Evolutionary conservation across 257 asterid species (phyloP).

Genomic region (Mentha longifolia): DNA sequence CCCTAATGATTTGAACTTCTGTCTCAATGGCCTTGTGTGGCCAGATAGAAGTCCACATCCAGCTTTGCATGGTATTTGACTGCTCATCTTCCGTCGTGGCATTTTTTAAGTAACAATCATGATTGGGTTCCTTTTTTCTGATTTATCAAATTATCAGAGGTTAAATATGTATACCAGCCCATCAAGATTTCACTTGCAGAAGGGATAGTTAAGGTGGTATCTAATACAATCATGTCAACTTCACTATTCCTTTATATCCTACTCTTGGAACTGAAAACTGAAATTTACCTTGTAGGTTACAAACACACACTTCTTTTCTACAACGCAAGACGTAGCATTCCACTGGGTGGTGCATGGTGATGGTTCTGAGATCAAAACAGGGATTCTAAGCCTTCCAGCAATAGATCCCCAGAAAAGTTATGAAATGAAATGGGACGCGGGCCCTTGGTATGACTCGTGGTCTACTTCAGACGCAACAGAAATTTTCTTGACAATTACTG

Average conservation of each 20-base stretch:
- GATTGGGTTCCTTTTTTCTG: background rate
- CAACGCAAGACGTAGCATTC: conserved; percentile 75
- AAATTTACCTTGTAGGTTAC: conserved; percentile 59
- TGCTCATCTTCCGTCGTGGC: conserved; percentile 20
- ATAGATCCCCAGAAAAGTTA: conserved; percentile 65
- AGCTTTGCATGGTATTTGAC: conserved; percentile 69
- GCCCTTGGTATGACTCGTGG: conserved; percentile 82
- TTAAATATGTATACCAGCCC: conserved; percentile 89
- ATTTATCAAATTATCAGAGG: conserved; percentile 61
- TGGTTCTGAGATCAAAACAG: conserved; percentile 77
- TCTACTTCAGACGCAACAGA: conserved; percentile 62
- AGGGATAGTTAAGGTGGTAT: conserved; percentile 70
- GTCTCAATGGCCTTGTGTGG: conserved; percentile 87
- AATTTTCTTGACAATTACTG: conserved; percentile 64
- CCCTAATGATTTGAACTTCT: conserved; percentile 90
- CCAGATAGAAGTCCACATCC: conserved; percentile 99
- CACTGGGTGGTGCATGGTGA: conserved; percentile 77
- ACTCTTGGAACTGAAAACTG: conserved; percentile 30
- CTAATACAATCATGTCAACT: conserved; percentile 21
- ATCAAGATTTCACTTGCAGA: conserved; percentile 73
- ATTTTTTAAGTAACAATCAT: conserved; percentile 1
- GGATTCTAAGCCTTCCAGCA: conserved; percentile 56
- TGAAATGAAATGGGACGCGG: conserved; percentile 63
- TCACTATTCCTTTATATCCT: conserved; percentile 24
- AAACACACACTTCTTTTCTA: conserved; percentile 76